Percentiles rank a stretch among this genome's conserved stretches.
These are phyloP conservation scores for Viola odorata DNA, from an alignment of 345 rosid genomes.

Conservation along the genomic window DNA sequence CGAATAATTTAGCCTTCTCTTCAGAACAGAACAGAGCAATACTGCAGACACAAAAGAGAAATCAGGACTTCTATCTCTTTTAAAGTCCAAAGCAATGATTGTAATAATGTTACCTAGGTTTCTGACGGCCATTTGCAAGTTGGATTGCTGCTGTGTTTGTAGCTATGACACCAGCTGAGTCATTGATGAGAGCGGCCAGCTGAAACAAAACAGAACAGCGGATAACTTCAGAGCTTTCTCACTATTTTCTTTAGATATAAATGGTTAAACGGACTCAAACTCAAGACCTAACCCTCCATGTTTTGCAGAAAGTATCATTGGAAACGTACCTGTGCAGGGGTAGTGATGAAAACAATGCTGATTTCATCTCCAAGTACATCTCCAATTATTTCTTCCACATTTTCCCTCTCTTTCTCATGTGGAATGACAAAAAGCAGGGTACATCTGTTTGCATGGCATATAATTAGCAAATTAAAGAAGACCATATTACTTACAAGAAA, in stretches of 20 bases:
- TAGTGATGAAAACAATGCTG: slow-evolving; percentile 70
- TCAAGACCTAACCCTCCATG: too few relatives aligned
- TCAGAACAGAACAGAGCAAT: slow-evolving; percentile 73
- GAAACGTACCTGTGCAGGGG: slow-evolving; percentile 74
- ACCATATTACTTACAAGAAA: neutral
- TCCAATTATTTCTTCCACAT: slow-evolving; percentile 70
- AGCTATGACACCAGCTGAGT: slow-evolving; percentile 83
- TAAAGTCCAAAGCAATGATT: neutral
- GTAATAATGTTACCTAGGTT: slow-evolving; percentile 48
- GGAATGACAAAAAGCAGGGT: slow-evolving; percentile 81
- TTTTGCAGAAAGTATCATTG: too few relatives aligned
- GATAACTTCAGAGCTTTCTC: neutral
- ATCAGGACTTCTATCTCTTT: neutral
- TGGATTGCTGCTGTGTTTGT: slow-evolving; percentile 91
- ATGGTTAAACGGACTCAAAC: too few relatives aligned
- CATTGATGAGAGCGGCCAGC: slow-evolving; percentile 86
- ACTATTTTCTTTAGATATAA: too few relatives aligned
- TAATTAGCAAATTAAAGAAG: neutral
- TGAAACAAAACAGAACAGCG: slow-evolving; percentile 21
- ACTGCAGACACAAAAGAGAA: slow-evolving; percentile 34
- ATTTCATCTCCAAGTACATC: slow-evolving; percentile 33
- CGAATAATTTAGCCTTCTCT: slow-evolving; percentile 60
- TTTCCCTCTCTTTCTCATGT: slow-evolving; percentile 87
- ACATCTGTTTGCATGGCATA: slow-evolving; percentile 47
- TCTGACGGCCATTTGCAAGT: slow-evolving; percentile 73